A percentile compares a stretch with the other conserved stretches of the same genome.
Conservation (phyloP, 441 rosid genomes). For the Daphne laureola region DNA sequence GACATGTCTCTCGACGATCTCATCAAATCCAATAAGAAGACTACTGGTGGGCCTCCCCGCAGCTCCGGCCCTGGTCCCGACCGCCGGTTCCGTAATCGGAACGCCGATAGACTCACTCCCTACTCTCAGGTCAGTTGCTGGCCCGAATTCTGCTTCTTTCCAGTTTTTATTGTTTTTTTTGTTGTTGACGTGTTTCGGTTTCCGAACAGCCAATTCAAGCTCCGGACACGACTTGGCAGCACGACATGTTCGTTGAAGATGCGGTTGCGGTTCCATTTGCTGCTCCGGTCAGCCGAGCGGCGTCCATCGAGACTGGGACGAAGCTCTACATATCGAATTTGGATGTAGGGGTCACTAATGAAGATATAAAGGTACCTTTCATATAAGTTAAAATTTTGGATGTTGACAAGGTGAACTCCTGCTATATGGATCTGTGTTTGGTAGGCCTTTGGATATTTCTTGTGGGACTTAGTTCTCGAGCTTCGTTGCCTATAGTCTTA, state of each 20-base stretch:
- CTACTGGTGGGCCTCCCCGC: constrained; percentile 24
- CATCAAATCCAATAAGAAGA: constrained; percentile 37
- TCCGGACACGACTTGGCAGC: constrained; percentile 27
- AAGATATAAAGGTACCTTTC: constrained; percentile 34
- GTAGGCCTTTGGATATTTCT: no score
- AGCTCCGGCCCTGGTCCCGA: constrained; percentile 28
- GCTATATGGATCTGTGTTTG: no score
- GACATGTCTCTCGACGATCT: constrained; percentile 47
- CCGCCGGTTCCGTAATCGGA: constrained; percentile 28
- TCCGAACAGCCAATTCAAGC: constrained; percentile 30
- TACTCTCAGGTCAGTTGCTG: constrained; percentile 33
- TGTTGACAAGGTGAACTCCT: no score
- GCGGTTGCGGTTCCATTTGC: constrained; percentile 21
- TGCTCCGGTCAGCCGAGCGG: constrained; percentile 16
- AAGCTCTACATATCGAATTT: constrained; percentile 43
- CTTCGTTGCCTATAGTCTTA: no score
- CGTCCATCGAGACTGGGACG: constrained; percentile 37
- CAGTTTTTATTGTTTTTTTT: no score
- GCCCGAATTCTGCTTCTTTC: neutral
- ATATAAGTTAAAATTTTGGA: no score
- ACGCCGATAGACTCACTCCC: constrained; percentile 23
- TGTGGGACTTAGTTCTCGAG: no score
- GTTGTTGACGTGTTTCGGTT: constrained; percentile 17
- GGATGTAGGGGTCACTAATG: constrained; percentile 41
- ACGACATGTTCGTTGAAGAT: constrained; percentile 29